These are phyloP conservation scores for Acrodontium crateriforme DNA, from an alignment of 2,329 filamentous ascomycete species.

Conservation along the genomic window DNA sequence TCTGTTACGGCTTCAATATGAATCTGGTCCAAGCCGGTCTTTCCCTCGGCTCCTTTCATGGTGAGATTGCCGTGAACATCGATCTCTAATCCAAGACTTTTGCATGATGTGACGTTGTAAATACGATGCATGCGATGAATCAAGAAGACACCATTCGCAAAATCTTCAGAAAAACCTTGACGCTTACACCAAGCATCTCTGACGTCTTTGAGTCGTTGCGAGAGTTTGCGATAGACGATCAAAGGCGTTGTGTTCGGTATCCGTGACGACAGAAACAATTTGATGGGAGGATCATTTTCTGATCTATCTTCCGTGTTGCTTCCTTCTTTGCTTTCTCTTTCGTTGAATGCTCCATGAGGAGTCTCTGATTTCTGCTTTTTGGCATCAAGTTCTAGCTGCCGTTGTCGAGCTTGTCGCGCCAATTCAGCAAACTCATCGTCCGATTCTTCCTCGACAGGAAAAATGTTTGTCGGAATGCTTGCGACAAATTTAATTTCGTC, in stretches of 20 bases:
- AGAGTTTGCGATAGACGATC: constrained; percentile 51
- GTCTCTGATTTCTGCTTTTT: constrained; percentile 7
- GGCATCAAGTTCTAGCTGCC: constrained; percentile 17
- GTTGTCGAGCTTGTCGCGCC: constrained; percentile 28
- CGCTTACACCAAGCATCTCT: constrained; percentile 54
- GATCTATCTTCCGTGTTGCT: no score
- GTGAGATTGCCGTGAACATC: constrained; percentile 26
- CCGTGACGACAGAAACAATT: constrained; percentile 54
- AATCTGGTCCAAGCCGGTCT: constrained; percentile 43
- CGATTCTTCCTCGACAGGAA: constrained; percentile 22
- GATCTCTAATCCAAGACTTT: constrained; percentile 48
- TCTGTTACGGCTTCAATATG: constrained; percentile 66
- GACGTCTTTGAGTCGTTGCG: constrained; percentile 53
- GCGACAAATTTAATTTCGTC: no score
- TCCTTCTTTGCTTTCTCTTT: no score
- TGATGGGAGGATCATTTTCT: constrained; percentile 42
- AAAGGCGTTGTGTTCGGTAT: constrained; percentile 48
- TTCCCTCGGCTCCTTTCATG: constrained; percentile 33
- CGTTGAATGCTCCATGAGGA: no score
- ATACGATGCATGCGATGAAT: constrained; percentile 64
- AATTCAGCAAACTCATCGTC: constrained; percentile 32
- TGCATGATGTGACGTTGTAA: constrained; percentile 62
- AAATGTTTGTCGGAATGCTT: no score
- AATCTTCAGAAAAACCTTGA: constrained; percentile 40
- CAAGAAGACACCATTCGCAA: constrained; percentile 50